Percentiles rank a stretch among this genome's conserved stretches.
Conservation (phyloP, 2,329 filamentous ascomycete genomes). For the Basipetospora chlamydospora region DNA sequence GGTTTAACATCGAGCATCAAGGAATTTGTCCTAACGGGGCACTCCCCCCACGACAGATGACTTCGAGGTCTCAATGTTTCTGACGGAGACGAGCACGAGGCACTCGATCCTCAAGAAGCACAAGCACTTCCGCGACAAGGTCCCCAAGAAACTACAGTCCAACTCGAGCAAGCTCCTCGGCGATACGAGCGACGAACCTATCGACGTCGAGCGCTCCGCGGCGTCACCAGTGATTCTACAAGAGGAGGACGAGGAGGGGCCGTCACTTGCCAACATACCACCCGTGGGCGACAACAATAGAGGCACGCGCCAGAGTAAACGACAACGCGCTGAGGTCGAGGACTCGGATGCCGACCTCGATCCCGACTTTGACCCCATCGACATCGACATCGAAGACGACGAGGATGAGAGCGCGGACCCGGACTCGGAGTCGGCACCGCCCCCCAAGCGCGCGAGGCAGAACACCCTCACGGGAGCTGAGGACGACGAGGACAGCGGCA, state of each 20-base stretch:
- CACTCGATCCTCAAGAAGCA: constrained; percentile 79
- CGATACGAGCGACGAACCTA: constrained; percentile 35
- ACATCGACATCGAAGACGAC: constrained; percentile 18
- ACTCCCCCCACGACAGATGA: too few species aligned
- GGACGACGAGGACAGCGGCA: constrained; percentile 18
- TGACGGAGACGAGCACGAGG: constrained; percentile 71
- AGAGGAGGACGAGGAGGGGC: constrained; percentile 46
- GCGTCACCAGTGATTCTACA: constrained; percentile 22
- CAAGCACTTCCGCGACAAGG: constrained; percentile 56
- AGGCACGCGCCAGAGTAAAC: constrained; percentile 10
- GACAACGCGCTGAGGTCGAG: constrained; percentile 10
- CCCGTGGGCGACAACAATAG: constrained; percentile 9
- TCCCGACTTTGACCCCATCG: too few species aligned
- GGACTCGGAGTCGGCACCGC: constrained; percentile 23
- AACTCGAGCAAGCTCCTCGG: constrained; percentile 49
- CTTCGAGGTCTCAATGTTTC: constrained; percentile 80
- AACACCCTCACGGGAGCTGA: constrained; percentile 25
- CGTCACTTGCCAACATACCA: constrained; percentile 42
- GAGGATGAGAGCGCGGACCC: constrained; percentile 20
- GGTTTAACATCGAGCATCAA: too few species aligned
- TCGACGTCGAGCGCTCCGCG: constrained; percentile 33
- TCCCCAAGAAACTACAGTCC: constrained; percentile 37
- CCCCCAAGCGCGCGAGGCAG: constrained; percentile 4
- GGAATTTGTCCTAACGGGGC: too few species aligned
- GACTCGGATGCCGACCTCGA: constrained; percentile 11